Percentiles rank a stretch among this genome's conserved stretches.
Conservation (phyloP, 805 yeast species). For the Starmerella lactis-condensi region DNA sequence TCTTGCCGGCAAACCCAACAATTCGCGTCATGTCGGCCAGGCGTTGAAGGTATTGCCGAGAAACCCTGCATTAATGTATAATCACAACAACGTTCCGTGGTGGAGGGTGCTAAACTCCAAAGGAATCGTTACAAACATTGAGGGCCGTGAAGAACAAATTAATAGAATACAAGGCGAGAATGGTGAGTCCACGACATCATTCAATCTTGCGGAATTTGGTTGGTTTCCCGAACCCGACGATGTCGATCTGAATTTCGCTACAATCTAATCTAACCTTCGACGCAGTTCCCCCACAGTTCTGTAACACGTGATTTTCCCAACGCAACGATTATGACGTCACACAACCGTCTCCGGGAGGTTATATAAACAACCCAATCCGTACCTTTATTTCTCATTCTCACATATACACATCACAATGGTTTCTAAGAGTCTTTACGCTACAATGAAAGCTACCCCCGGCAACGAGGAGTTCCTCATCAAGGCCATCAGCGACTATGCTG, state of each 20-base stretch:
- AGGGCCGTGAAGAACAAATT: constrained; percentile 32
- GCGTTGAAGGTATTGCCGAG: constrained; percentile 38
- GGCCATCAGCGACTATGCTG: constrained; percentile 14
- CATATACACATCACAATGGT: constrained; percentile 5
- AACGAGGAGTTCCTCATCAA: constrained; percentile 13
- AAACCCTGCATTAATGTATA: constrained; percentile 16
- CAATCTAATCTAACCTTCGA: too few relatives aligned
- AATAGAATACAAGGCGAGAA: constrained; percentile 32
- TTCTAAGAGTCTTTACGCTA: constrained; percentile 14
- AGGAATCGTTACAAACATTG: constrained; percentile 40
- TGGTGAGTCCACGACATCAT: constrained; percentile 19
- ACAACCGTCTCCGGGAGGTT: too few relatives aligned
- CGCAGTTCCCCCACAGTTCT: too few relatives aligned
- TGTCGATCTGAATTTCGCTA: constrained; percentile 12
- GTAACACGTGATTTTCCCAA: too few relatives aligned
- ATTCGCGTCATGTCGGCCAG: constrained; percentile 58
- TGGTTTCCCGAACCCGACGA: constrained; percentile 41
- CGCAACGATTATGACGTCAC: too few relatives aligned
- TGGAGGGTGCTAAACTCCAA: constrained; percentile 56
- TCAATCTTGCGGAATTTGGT: constrained; percentile 34
- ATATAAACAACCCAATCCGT: too few relatives aligned
- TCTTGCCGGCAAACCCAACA: constrained; percentile 40
- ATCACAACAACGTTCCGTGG: constrained; percentile 43
- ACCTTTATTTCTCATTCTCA: too few relatives aligned
- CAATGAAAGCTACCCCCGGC: constrained; percentile 17